phyloP scores from a whole-genome alignment of 2,329 filamentous ascomycete genomes.

The Penicillium sp. region DNA sequence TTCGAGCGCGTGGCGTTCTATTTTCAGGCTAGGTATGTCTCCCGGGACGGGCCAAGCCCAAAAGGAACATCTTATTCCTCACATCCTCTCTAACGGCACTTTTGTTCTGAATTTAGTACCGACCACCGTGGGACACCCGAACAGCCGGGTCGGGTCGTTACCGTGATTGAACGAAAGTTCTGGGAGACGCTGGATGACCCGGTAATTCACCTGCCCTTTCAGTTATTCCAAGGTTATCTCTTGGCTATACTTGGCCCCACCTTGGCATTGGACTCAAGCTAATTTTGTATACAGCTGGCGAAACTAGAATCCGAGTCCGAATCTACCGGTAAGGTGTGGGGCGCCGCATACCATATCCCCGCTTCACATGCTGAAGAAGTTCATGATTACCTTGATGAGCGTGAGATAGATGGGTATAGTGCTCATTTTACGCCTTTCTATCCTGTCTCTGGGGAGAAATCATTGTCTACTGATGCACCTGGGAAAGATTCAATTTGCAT shows the following conservation, averaged over 20 bases:
- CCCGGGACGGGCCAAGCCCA: background rate
- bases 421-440: conserved; percentile 89
- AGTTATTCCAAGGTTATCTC: background rate
- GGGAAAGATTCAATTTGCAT: conserved; percentile 52
- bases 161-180: conserved; percentile 79
- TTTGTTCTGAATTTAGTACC: conserved; percentile 57
- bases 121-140: conserved; percentile 92
- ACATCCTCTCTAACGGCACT: background rate
- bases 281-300: conserved; percentile 28
- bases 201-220: conserved; percentile 35
- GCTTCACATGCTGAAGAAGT: conserved; percentile 74
- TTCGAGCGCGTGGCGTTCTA: conserved; percentile 9
- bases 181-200: conserved; percentile 76
- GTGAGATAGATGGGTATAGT: conserved; percentile 95
- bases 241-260: background rate
- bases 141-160: conserved; percentile 86
- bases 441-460: conserved; percentile 45
- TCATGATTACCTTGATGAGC: conserved; percentile 86
- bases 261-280: background rate
- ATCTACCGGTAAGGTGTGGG: conserved; percentile 69
- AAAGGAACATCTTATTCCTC: background rate
- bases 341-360: conserved; percentile 84
- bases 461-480: background rate
- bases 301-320: conserved; percentile 31
- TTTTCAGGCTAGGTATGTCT: conserved; percentile 33